A percentile compares a stretch with the other conserved stretches of the same genome.
Conservation (phyloP, 345 rosid species). For the Toxicodendron radicans region DNA sequence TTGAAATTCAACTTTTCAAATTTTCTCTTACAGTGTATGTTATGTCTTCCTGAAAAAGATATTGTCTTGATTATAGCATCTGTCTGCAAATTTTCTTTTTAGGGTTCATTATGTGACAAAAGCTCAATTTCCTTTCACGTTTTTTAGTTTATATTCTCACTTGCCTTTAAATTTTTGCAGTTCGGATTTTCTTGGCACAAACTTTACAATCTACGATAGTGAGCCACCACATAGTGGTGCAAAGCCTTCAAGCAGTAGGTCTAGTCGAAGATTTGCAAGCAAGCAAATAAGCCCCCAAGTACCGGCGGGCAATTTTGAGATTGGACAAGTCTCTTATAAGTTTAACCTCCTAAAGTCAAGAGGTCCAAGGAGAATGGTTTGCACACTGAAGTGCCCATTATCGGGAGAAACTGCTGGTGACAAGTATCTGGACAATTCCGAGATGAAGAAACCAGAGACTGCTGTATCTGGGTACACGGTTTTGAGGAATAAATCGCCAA, state of each 20-base stretch:
- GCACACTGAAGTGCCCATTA: conserved; percentile 56
- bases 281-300: conserved; percentile 96
- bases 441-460: conserved; percentile 41
- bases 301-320: conserved; percentile 84
- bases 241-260: conserved; percentile 72
- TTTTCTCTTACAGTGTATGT: not conserved
- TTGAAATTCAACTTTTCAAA: not conserved
- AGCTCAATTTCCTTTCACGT: not conserved
- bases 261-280: conserved; percentile 84
- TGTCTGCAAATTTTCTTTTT: not conserved
- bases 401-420: conserved; percentile 36
- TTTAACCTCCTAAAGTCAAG: conserved; percentile 93
- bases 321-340: conserved; percentile 84
- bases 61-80: not conserved
- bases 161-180: conserved; percentile 39
- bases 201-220: conserved; percentile 87
- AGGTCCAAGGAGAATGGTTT: conserved; percentile 97
- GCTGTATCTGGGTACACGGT: conserved; percentile 39
- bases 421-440: conserved; percentile 29
- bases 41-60: not conserved
- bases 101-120: not conserved
- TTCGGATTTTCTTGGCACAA: conserved; percentile 95
- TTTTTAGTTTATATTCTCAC: conserved; percentile 1
- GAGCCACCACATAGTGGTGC: conserved; percentile 82
- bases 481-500: conserved; percentile 83